Base-by-base conservation (phyloP, 768 basidiomycete species). In the Macrolepiota albuminosa region DNA sequence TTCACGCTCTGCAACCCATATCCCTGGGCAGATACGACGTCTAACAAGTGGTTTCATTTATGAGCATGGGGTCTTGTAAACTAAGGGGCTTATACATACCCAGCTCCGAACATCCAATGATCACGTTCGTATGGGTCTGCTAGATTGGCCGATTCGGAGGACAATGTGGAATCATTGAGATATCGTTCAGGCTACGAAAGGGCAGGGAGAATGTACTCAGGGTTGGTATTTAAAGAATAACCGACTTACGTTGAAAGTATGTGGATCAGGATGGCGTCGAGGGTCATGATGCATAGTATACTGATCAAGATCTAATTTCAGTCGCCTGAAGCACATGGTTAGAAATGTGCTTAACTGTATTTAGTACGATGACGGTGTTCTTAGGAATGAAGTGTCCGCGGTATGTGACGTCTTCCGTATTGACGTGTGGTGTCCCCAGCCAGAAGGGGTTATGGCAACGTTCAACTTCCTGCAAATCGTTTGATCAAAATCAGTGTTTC, bases 61-160 rank as follows among this genome's bases (percentile, higher is more conserved):
- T 31, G 60, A 36, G 42, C 8, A 18, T 58, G 8, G 31, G 16
- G 54, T 14, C 29, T 24, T 8, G 14, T 49, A 5, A 40, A 16
- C 24, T 24, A 11, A 9, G 7, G 39, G 31, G 67, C 73, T 33
- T 43, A 60, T 6, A 2, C 62, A 37, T 62, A 82, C 80, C 80
- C 81, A 1, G 68, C 78, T 16, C 81, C 81, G 55, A 80, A 82
- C 66, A 74, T 73, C 81, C 81, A 82, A 57, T 82, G 78, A 60
- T 82, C 81, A 40, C 80, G 75, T 54, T 82, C 70, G 61, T 71
- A 70, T 8, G 78, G 70, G 60, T 81, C 70, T 2, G 72, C 48
- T 26, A 76, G 65, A 42, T 79, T 77, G 16, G 78, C 76, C 3
- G 79, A 80, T 56, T 81, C 79, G 1, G 76, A 74, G 21, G 73